Evolutionary conservation across 768 basidiomycete species (phyloP), one percentile per base, ranked within the genome.

Genomic region (Heimioporus sp.): DNA sequence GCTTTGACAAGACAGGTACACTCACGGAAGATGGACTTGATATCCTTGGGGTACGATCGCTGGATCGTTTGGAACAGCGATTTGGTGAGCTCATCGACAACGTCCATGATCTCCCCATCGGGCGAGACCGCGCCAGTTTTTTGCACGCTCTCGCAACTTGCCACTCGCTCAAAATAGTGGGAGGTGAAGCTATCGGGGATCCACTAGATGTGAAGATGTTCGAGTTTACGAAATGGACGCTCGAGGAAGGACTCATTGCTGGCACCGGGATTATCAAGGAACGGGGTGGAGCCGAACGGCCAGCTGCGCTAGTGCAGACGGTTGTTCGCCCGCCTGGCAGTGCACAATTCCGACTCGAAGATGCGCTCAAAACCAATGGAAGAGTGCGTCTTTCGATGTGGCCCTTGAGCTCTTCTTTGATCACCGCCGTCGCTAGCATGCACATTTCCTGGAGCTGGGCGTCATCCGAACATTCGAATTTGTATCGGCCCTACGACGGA

Each of bases 1-100:
- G 95, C 65, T 99, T 99, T 63, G 97, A 99, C 76, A 99, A 99
- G 73, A 99, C 97, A 1, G 97, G 97, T 9, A 99, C 97, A 10
- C 78, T 99, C 20, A 99, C 97, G 1, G 97, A 99, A 70, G 97
- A 99, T 57, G 97, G 96, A 0, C 77, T 99, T 44, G 97, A 99
- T 65, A 93, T 99, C 41, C 85, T 99, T 42, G 97, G 97, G 15
- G 87, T 97, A 16, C 87, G 96, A 41, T 83, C 83, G 7, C 80
- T 91, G 39, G 94, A 96, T 52, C 83, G 91, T 40, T 79, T 76
- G 43, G 79, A 75, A 9, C 81, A 85, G 49, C 80, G 83, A 38
- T 98, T 98, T 70, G 92, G 94, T 17, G 96, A 99, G 65, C 81
- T 98, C 34, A 75, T 94, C 46, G 80, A 88, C 53, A 86, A 97